These are phyloP conservation scores for Botrytis byssoidea DNA, from an alignment of 2,329 filamentous ascomycete genomes.

Conservation along the genomic window DNA sequence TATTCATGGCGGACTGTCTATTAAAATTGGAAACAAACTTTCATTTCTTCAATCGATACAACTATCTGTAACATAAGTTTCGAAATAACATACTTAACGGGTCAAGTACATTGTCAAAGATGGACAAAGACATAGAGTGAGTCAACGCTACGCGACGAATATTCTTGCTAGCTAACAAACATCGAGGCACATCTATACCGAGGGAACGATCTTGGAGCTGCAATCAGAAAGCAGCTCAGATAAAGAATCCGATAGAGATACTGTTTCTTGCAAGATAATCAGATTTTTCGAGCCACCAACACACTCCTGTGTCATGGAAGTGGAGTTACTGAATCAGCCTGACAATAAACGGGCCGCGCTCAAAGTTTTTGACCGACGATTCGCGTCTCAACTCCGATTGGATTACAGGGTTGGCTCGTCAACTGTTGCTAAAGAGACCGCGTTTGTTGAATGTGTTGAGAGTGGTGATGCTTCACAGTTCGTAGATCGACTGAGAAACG, in stretches of 20 bases:
- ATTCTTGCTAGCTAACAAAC: background rate
- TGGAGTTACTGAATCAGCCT: background rate
- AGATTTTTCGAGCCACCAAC: background rate
- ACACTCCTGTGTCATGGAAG: too few relatives aligned
- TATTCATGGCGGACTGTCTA: background rate
- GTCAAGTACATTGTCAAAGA: background rate
- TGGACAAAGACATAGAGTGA: background rate
- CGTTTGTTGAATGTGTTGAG: background rate
- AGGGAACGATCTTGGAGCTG: background rate
- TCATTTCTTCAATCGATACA: background rate
- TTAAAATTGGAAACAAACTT: background rate
- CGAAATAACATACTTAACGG: background rate
- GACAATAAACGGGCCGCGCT: background rate
- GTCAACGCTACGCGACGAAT: background rate
- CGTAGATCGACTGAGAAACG: background rate
- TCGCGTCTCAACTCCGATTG: background rate
- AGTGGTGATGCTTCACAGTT: background rate
- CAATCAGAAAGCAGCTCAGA: background rate
- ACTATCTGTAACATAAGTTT: rapidly evolving
- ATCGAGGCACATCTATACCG: background rate
- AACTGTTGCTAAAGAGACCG: background rate
- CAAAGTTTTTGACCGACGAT: background rate
- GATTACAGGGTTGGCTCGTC: background rate
- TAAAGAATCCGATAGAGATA: background rate
- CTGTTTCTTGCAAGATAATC: background rate